These are phyloP conservation scores for Fusarium nelsonii DNA, from an alignment of 2,329 filamentous ascomycete species.

Conservation along the genomic window DNA sequence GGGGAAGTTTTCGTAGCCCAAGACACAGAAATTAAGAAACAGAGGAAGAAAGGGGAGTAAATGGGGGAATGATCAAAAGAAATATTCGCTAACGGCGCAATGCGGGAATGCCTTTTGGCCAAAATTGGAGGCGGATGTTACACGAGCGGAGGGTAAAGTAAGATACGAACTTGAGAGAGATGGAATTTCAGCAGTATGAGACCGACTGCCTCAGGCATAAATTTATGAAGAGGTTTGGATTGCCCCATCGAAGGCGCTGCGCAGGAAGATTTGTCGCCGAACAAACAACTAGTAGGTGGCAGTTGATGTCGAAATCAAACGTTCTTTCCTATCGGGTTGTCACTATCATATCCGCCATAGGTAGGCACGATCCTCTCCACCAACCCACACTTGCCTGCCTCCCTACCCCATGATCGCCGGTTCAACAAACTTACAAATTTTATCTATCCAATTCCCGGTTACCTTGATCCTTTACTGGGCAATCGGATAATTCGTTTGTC, in stretches of 20 bases:
- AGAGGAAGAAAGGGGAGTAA: too few species aligned
- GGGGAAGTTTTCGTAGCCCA: background rate
- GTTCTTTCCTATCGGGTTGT: background rate
- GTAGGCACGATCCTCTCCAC: background rate
- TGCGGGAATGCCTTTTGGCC: background rate
- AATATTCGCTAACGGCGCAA: background rate
- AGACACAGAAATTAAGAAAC: background rate
- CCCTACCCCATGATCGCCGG: background rate
- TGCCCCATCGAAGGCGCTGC: background rate
- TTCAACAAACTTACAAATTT: background rate
- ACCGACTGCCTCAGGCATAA: background rate
- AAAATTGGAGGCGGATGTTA: background rate
- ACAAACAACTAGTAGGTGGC: background rate
- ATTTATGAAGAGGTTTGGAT: background rate
- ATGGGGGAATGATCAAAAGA: background rate
- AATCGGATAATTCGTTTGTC: background rate
- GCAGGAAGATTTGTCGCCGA: background rate
- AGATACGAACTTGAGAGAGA: background rate
- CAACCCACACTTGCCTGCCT: background rate
- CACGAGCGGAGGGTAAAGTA: background rate
- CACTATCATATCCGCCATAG: background rate
- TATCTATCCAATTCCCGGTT: background rate
- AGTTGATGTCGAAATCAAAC: slow-evolving; percentile 1
- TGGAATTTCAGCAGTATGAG: background rate
- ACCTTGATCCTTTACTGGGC: background rate